Evolutionary conservation across 2,329 filamentous ascomycete species (phyloP), one percentile per base, ranked within the genome.

Genomic region (Colletotrichum paranaense): DNA sequence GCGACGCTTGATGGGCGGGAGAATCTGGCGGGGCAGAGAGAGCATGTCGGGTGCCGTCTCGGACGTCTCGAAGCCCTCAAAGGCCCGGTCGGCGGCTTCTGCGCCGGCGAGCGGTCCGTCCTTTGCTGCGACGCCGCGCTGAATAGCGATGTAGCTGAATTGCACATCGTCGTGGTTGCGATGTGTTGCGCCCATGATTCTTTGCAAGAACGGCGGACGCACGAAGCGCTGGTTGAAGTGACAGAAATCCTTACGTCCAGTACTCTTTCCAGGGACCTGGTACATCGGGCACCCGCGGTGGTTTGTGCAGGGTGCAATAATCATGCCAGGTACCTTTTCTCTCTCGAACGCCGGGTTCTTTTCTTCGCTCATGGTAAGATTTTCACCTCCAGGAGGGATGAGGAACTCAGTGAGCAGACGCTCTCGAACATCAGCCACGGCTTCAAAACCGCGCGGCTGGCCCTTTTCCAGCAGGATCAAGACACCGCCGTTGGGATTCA

Each of bases 231-330:
- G 97, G 75, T 88, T 89, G 82, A 99, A 98, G 81, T 93, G 94
- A 82, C 97, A 99, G 80, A 93, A 97, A 79, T 98, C 95, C 78
- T 95, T 95, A 68, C 96, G 91, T 6, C 95, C 94, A 32, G 85
- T 85, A 67, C 90, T 91, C 67, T 92, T 86, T 0, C 95, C 95
- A 0, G 92, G 88, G 0, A 88, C 86, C 24, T 88, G 86, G 80
- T 98, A 98, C 94, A 99, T 97, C 0, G 97, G 97, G 77, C 97
- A 99, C 70, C 89, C 88, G 9, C 88, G 86, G 81, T 99, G 97
- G 81, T 95, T 98, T 0, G 97, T 98, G 85, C 97, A 99, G 79
- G 92, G 92, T 4, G 92, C 92, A 68, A 93, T 82, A 66, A 93
- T 91, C 84, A 91, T 90, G 67, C 91, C 92, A 0, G 84, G 83